These are phyloP conservation scores for Tylopilus sp. DNA, from an alignment of 768 basidiomycete genomes.

Conservation along the genomic window DNA sequence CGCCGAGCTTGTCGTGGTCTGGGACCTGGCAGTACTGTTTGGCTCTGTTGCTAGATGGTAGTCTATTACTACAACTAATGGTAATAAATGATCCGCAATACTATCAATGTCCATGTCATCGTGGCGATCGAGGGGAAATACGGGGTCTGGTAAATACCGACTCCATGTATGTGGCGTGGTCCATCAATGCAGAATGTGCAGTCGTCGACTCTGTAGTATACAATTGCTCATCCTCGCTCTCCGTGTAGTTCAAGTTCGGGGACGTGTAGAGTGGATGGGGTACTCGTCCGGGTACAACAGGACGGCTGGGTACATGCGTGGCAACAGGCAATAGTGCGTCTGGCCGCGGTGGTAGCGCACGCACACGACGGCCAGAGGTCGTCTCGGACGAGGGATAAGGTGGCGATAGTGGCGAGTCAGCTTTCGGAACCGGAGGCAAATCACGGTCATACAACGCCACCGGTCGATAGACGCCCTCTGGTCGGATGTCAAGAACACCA, in stretches of 20 bases:
- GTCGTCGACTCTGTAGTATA: slow-evolving; percentile 22
- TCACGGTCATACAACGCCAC: slow-evolving; percentile 19
- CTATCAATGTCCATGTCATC: slow-evolving; percentile 6
- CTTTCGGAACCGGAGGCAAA: slow-evolving; percentile 4
- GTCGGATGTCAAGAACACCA: slow-evolving; percentile 22
- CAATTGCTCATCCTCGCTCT: slow-evolving; percentile 14
- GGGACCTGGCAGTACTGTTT: slow-evolving; percentile 17
- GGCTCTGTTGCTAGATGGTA: slow-evolving; percentile 24
- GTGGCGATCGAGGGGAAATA: background rate
- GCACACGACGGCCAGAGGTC: slow-evolving; percentile 17
- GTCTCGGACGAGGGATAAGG: slow-evolving; percentile 8
- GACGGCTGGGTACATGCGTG: background rate
- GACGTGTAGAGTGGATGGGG: slow-evolving; percentile 6
- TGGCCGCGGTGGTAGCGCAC: slow-evolving; percentile 32
- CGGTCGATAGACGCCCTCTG: slow-evolving; percentile 10
- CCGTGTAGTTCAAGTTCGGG: background rate
- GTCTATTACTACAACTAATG: background rate
- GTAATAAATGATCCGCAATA: background rate
- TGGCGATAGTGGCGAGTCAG: slow-evolving; percentile 5
- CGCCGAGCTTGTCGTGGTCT: background rate
- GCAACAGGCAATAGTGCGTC: background rate
- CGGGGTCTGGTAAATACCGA: slow-evolving; percentile 16
- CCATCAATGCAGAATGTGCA: slow-evolving; percentile 29
- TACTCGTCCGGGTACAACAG: background rate
- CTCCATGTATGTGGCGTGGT: slow-evolving; percentile 26